Conservation (phyloP, 2,329 filamentous ascomycete genomes). For the Penicillium sumatraense region DNA sequence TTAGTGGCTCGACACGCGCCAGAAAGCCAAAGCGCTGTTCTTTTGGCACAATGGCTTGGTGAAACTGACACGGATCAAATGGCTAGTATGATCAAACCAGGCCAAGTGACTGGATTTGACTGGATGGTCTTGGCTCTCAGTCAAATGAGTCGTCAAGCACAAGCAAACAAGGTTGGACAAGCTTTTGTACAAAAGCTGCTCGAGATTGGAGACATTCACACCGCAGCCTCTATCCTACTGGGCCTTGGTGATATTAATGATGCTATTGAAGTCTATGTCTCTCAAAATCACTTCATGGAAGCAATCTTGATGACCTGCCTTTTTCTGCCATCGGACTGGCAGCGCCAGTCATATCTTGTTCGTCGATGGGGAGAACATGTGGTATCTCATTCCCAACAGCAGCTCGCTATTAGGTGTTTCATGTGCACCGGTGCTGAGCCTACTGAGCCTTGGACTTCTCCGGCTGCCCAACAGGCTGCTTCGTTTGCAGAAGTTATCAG, state of each 20-base stretch:
- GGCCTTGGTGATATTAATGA: slow-evolving; percentile 92
- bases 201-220: slow-evolving; percentile 87
- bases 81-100: slow-evolving; percentile 72
- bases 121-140: slow-evolving; percentile 97
- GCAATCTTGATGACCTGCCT: slow-evolving; percentile 86
- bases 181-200: slow-evolving; percentile 89
- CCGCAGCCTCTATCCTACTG: slow-evolving; percentile 88
- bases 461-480: slow-evolving; percentile 69
- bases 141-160: slow-evolving; percentile 76
- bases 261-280: slow-evolving; percentile 94
- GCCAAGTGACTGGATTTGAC: slow-evolving; percentile 89
- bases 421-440: slow-evolving; percentile 87
- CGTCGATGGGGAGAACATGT: slow-evolving; percentile 95
- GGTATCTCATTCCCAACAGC: slow-evolving; percentile 82
- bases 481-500: slow-evolving; percentile 41
- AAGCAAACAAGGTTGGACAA: slow-evolving; percentile 87
- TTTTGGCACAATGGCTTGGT: slow-evolving; percentile 91
- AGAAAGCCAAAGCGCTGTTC: slow-evolving; percentile 76
- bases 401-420: slow-evolving; percentile 89
- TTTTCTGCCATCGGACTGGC: slow-evolving; percentile 84
- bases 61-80: slow-evolving; percentile 82
- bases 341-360: slow-evolving; percentile 83
- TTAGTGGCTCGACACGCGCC: slow-evolving; percentile 69
- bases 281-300: slow-evolving; percentile 89
- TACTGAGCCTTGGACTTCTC: slow-evolving; percentile 85